Evolutionary conservation across 768 basidiomycete genomes (phyloP).

Genomic region (Lentinula sp.): DNA sequence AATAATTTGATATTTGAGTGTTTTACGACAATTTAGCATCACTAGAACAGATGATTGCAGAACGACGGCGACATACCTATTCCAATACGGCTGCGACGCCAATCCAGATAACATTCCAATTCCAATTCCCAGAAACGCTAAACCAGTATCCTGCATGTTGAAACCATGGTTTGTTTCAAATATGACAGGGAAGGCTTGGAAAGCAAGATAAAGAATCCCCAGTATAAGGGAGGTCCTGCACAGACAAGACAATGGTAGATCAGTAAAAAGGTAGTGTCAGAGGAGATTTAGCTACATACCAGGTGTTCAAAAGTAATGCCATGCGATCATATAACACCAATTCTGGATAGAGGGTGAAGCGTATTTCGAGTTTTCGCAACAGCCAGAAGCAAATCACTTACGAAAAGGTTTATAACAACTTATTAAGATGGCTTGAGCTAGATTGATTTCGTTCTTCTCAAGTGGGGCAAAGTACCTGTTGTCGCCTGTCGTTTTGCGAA

Average conservation of each 20-base stretch:
- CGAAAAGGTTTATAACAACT: constrained; percentile 72
- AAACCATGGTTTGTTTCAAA: constrained; percentile 53
- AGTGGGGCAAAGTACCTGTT: constrained; percentile 49
- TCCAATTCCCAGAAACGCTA: constrained; percentile 58
- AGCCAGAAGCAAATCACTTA: constrained; percentile 24
- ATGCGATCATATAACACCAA: constrained; percentile 65
- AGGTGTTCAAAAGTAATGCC: constrained; percentile 65
- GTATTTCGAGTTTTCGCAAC: neutral
- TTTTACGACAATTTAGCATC: neutral
- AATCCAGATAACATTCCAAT: constrained; percentile 47
- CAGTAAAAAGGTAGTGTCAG: constrained; percentile 11
- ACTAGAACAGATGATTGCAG: constrained; percentile 9
- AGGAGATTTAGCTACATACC: constrained; percentile 42
- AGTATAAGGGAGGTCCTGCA: constrained; percentile 57
- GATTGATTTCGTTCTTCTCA: constrained; percentile 41
- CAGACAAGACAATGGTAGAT: neutral
- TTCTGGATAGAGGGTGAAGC: constrained; percentile 27
- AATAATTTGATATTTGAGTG: too few species aligned
- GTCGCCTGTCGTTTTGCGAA: constrained; percentile 53
- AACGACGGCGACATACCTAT: constrained; percentile 27
- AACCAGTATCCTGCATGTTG: constrained; percentile 43
- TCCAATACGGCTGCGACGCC: constrained; percentile 47
- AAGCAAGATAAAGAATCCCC: constrained; percentile 57
- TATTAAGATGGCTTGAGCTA: constrained; percentile 41
- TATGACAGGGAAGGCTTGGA: constrained; percentile 44